These are phyloP conservation scores for Macroventuria anomochaeta DNA, from an alignment of 2,329 filamentous ascomycete genomes.

Conservation along the genomic window DNA sequence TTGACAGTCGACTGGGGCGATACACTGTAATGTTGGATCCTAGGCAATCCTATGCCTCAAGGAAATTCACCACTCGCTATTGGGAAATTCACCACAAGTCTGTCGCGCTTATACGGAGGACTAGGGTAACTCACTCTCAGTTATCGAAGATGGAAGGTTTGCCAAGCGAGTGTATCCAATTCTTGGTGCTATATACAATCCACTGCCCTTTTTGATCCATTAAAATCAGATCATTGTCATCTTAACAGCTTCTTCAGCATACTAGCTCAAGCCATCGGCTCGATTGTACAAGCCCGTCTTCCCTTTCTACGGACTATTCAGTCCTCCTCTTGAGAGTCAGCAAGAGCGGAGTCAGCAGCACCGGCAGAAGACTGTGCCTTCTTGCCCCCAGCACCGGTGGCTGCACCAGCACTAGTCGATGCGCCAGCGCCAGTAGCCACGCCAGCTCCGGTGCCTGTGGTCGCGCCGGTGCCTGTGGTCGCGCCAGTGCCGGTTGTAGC, in stretches of 20 bases:
- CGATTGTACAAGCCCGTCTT: background rate
- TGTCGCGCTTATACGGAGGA: too few species aligned
- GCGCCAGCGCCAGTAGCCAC: conserved; percentile 4
- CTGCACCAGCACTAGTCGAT: background rate
- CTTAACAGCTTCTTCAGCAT: too few species aligned
- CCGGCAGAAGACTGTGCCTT: conserved; percentile 5
- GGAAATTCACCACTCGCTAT: too few species aligned
- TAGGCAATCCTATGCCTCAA: too few species aligned
- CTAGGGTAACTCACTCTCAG: too few species aligned
- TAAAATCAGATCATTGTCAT: too few species aligned
- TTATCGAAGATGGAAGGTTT: too few species aligned
- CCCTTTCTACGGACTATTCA: conserved; percentile 5
- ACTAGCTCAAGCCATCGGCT: background rate
- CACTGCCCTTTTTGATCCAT: background rate
- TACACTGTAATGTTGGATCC: too few species aligned
- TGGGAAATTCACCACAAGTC: too few species aligned
- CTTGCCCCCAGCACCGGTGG: conserved; percentile 6
- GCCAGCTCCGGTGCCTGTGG: conserved; percentile 9
- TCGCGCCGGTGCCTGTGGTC: background rate
- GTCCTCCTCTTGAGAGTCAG: conserved; percentile 25
- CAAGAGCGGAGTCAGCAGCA: conserved; percentile 20
- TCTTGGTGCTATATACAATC: background rate
- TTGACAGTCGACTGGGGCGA: too few species aligned
- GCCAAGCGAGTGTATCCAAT: background rate
- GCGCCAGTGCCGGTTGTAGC: background rate